A percentile compares a stretch with the other conserved stretches of the same genome.
Evolutionary conservation across 495 filamentous ascomycete species (phyloP).

Genomic region (Penicillium nucicola): DNA sequence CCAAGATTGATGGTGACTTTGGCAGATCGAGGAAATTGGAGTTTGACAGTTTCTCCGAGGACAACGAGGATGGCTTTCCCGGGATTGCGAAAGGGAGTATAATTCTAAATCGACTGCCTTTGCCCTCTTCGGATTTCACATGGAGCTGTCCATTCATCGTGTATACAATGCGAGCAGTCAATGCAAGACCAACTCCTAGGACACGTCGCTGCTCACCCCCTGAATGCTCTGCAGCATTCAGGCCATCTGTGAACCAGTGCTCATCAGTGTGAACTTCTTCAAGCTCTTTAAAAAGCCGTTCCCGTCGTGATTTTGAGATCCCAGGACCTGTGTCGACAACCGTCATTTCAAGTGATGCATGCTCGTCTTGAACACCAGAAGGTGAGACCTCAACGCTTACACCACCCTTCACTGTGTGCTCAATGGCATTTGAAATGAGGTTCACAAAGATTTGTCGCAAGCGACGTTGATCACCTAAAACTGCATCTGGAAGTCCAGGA

Average conservation of each 20-base stretch:
- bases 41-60: too few relatives aligned
- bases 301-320: constrained; percentile 68
- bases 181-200: constrained; percentile 79
- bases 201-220: constrained; percentile 35
- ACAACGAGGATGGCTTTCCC: constrained; percentile 13
- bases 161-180: constrained; percentile 79
- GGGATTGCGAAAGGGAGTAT: constrained; percentile 34
- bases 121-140: constrained; percentile 81
- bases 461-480: constrained; percentile 75
- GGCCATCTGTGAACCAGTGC: too few relatives aligned
- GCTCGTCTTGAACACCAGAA: too few relatives aligned
- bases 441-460: constrained; percentile 81
- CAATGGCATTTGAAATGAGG: constrained; percentile 80
- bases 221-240: too few relatives aligned
- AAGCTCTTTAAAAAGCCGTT: constrained; percentile 77
- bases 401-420: constrained; percentile 67
- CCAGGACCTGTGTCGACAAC: constrained; percentile 79
- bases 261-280: constrained; percentile 73
- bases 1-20: too few relatives aligned
- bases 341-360: constrained; percentile 70
- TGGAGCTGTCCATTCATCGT: constrained; percentile 92
- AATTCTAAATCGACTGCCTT: constrained; percentile 74
- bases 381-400: constrained; percentile 61
- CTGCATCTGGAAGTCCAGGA: constrained; percentile 63
- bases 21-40: constrained; percentile 14